A percentile compares a stretch with the other conserved stretches of the same genome.
These are phyloP conservation scores for Aspergillus sp. DNA, from an alignment of 2,329 filamentous ascomycete species.

Conservation along the genomic window DNA sequence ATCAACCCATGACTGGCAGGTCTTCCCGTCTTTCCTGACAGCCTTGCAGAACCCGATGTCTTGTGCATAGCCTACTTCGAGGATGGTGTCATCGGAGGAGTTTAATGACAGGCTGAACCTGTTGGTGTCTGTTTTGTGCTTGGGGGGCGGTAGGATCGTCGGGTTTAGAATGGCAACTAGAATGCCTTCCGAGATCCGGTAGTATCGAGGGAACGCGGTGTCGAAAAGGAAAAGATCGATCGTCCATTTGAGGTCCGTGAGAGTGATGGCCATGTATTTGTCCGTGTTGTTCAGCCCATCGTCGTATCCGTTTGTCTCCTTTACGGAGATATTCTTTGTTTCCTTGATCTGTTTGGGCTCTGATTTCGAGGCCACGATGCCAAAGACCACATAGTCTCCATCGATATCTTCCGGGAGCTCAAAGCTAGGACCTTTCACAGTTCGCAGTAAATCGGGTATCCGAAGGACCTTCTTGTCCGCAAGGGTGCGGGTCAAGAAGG, in stretches of 20 bases:
- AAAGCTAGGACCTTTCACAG: slow-evolving; percentile 79
- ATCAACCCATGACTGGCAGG: slow-evolving; percentile 83
- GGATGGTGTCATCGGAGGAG: slow-evolving; percentile 80
- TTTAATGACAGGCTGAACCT: slow-evolving; percentile 82
- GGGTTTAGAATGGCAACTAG: slow-evolving; percentile 91
- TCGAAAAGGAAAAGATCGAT: slow-evolving; percentile 91
- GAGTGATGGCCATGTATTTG: slow-evolving; percentile 89
- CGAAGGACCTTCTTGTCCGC: slow-evolving; percentile 72
- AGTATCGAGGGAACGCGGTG: slow-evolving; percentile 85
- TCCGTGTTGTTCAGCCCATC: slow-evolving; percentile 58
- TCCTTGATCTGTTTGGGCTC: slow-evolving; percentile 65
- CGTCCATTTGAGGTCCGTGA: slow-evolving; percentile 87
- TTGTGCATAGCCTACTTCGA: slow-evolving; percentile 80
- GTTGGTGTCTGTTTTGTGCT: slow-evolving; percentile 71
- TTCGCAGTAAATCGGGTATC: slow-evolving; percentile 75
- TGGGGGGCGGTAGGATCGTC: slow-evolving; percentile 80
- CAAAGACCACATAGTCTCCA: slow-evolving; percentile 85
- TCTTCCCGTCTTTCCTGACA: slow-evolving; percentile 76
- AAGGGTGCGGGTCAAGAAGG: slow-evolving; percentile 73
- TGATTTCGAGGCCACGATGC: slow-evolving; percentile 83
- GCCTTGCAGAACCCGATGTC: slow-evolving; percentile 88
- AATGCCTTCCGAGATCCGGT: slow-evolving; percentile 90
- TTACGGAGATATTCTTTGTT: slow-evolving; percentile 33
- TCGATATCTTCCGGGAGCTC: slow-evolving; percentile 75
- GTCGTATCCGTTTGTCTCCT: slow-evolving; percentile 46